These are phyloP conservation scores for Psidium guajava DNA, from an alignment of 345 rosid genomes.

Conservation along the genomic window DNA sequence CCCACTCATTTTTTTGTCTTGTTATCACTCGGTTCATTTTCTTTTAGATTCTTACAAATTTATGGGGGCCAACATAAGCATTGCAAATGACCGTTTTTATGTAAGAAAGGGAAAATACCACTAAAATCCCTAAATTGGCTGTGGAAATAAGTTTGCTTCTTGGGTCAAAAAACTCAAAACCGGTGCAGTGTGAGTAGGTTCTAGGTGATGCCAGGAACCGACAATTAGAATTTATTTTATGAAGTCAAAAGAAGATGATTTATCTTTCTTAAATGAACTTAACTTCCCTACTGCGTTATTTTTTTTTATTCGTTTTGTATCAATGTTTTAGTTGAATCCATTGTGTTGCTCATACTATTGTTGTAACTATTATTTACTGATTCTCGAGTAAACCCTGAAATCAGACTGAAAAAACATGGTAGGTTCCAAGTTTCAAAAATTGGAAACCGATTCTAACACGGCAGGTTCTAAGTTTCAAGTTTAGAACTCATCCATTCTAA, in stretches of 20 bases:
- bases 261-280: background rate
- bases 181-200: background rate
- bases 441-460: background rate
- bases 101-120: background rate
- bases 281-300: background rate
- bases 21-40: background rate
- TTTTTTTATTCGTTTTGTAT: background rate
- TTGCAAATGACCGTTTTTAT: background rate
- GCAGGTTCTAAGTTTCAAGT: background rate
- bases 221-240: too few relatives aligned
- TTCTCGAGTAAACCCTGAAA: background rate
- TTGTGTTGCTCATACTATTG: background rate
- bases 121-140: background rate
- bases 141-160: background rate
- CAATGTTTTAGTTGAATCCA: rapidly evolving
- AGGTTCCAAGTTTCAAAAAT: rapidly evolving
- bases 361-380: background rate
- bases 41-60: background rate
- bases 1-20: background rate
- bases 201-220: rapidly evolving
- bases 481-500: background rate
- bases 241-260: background rate
- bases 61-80: background rate
- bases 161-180: background rate
- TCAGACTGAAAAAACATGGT: background rate